Conservation (phyloP, 192 early-diverging fungal species). For the Entophlyctis luteolus region DNA sequence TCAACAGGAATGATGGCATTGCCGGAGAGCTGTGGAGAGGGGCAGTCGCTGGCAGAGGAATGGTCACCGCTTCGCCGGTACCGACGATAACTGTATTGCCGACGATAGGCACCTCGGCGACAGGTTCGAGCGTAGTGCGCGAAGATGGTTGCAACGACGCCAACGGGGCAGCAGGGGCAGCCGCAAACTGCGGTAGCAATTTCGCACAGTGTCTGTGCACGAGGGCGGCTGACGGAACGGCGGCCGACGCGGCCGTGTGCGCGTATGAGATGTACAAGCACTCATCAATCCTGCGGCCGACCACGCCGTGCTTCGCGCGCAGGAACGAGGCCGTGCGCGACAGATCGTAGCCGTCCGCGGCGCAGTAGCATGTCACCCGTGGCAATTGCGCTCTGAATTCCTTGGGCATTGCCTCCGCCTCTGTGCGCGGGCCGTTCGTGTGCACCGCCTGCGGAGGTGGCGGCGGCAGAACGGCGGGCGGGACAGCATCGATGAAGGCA, state of each 20-base stretch:
- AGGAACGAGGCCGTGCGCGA: constrained; percentile 29
- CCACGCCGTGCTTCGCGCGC: constrained; percentile 26
- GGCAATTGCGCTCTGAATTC: constrained; percentile 69
- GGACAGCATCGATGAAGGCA: not conserved
- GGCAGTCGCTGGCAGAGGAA: too few relatives aligned
- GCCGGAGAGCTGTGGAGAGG: too few relatives aligned
- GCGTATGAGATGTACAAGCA: constrained; percentile 48
- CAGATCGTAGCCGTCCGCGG: constrained; percentile 42
- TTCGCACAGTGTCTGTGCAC: constrained; percentile 9
- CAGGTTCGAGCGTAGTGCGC: too few relatives aligned
- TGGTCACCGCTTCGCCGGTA: too few relatives aligned
- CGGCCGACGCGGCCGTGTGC: not conserved
- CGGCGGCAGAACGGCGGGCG: not conserved
- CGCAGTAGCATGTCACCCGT: constrained; percentile 51
- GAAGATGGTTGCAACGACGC: too few relatives aligned
- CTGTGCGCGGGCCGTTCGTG: constrained; percentile 20
- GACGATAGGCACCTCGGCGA: too few relatives aligned
- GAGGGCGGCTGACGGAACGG: not conserved
- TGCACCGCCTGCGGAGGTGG: not conserved
- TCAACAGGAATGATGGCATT: not conserved
- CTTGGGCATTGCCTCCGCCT: constrained; percentile 61
- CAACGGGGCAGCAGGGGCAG: not conserved
- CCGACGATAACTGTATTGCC: too few relatives aligned
- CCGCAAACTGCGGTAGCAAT: not conserved
- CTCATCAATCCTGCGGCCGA: constrained; percentile 45